Evolutionary conservation across 495 filamentous ascomycete species (phyloP), one percentile per base, ranked within the genome.

Genomic region (Cercophora newfieldiana): DNA sequence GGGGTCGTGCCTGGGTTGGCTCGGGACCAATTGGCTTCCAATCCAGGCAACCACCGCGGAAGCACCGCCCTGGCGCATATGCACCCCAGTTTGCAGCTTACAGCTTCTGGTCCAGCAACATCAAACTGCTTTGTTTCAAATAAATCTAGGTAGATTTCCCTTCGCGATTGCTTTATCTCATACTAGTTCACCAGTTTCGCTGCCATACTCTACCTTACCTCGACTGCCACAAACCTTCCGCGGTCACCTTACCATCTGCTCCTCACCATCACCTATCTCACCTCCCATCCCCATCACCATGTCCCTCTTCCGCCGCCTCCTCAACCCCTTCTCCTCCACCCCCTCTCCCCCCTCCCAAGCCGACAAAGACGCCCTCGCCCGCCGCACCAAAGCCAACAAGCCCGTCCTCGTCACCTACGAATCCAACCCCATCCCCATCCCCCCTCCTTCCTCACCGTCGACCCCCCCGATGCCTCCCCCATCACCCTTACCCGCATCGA

Each of bases 401-500:
- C 66, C 74, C 18, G 60, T 72, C 56, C 33, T 68, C 21, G 73
- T 70, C 29, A 59, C 33, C 14, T 82, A 82, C 73, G 57, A 33
- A 22, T 78, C 72, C 33, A n/a, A 59, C 16, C 69, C 72, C 44
- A 68, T 82, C 29, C 3, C 60, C 30, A 55, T 81, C 8, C 78
- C 78, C 0, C 51, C 62, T 18, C 63, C 37, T 80, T 80, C 61
- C 74, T 82, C 26, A 56, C 59, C 63, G 61, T 62, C 16, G 53
- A 44, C 7, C 61, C 63, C 21, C 59, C 73, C 0, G 64, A 71
- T 22, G 66, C 72, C 25, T 56, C 59, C 0, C 65, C 63, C 22
- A 70, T 75, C 44, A 78, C 70, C 18, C 56, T 76, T 29, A 65
- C 69, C 2, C 71, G 72, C 18, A 83, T 90, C 67, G 79, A 89